Base-by-base conservation (phyloP, 2,329 filamentous ascomycete genomes). In the Penicillium sp. region DNA sequence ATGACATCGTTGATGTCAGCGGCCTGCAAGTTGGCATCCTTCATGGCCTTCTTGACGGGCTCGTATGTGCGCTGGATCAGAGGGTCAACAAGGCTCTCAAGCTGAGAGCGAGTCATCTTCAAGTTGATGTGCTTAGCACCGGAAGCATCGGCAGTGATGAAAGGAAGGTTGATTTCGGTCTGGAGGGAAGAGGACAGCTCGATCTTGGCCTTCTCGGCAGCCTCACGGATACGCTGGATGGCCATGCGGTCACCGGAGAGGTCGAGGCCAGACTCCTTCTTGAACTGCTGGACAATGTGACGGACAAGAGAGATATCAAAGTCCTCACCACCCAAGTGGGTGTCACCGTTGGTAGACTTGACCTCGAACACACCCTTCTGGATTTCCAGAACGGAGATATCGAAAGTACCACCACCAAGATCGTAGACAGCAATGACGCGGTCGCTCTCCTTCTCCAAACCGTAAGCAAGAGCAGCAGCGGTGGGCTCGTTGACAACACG, bases 161-260 rank as follows among this genome's bases (percentile, higher is more conserved):
- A 97, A 65, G 93, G 93, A 72, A 97, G 86, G 83, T 96, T 96
- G 80, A 97, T 97, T 71, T 97, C 93, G 65, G 93, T 97, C 77
- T 96, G 90, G 65, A 92, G 85, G 58, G 92, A 92, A 33, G 92
- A 97, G 12, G 93, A 97, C 65, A 97, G 83, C 81, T 97, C 93
- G 70, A 97, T 97, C 90, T 97, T 97, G 73, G 93, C 93, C 87
- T 97, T 97, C 85, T 97, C 93, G 66, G 92, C 91, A 66, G 92
- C 93, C 82, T 97, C 93, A 80, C 93, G 92, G 75, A 97, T 97
- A 86, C 93, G 88, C 85, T 97, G 93, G 72, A 97, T 96, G 67
- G 93, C 93, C 92, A 97, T 97, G 76, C 93, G 91, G 81, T 97
- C 93, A 71, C 79, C 80, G 59, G 91, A 89, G 65, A 97, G 85